Percentiles rank a stretch among this genome's conserved stretches.
These are phyloP conservation scores for Beauveria australis DNA, from an alignment of 2,329 filamentous ascomycete species.

Conservation along the genomic window DNA sequence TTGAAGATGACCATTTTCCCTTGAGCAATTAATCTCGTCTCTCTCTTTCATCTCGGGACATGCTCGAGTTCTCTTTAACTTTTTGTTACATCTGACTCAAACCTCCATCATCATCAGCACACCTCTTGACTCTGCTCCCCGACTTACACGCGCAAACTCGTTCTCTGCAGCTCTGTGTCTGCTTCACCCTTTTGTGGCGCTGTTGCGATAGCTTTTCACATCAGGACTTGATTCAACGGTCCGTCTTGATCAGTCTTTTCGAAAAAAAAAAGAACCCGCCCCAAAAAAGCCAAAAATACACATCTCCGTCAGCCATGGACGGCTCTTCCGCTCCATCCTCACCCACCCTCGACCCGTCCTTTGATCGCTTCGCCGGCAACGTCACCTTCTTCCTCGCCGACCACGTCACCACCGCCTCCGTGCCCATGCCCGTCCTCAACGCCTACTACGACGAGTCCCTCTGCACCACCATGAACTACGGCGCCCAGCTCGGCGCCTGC, in stretches of 20 bases:
- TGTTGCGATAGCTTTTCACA: no score
- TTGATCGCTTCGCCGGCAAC: constrained; percentile 29
- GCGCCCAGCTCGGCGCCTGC: constrained; percentile 61
- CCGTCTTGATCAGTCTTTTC: background rate
- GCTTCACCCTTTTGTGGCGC: no score
- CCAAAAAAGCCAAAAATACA: background rate
- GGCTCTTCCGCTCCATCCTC: background rate
- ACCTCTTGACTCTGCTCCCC: no score
- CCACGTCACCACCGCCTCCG: constrained; percentile 21
- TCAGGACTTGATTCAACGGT: no score
- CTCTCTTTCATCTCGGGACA: background rate
- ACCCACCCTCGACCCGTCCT: constrained; percentile 12
- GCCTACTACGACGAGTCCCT: constrained; percentile 22
- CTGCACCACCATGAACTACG: constrained; percentile 53
- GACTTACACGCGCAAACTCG: no score
- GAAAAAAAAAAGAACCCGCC: background rate
- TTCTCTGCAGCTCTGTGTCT: no score
- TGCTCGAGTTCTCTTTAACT: no score
- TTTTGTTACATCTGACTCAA: no score
- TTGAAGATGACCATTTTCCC: no score
- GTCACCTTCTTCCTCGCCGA: constrained; percentile 27
- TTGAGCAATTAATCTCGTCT: background rate
- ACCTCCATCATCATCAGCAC: no score
- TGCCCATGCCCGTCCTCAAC: constrained; percentile 28
- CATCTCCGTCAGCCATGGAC: background rate